Evolutionary conservation across 257 asterid genomes (phyloP).

Genomic region (Plectranthus barbatus): DNA sequence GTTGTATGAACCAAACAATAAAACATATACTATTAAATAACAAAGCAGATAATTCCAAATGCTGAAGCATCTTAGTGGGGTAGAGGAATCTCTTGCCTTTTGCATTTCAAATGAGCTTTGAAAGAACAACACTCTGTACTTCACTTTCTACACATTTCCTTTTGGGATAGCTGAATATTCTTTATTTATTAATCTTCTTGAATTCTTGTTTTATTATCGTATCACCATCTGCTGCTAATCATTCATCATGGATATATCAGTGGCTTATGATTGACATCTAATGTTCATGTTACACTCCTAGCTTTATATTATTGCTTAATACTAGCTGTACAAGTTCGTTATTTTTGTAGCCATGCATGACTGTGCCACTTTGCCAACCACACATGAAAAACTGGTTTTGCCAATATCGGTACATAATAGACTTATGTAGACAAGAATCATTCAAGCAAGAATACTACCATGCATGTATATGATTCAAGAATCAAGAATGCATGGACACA

Average conservation of each 20-base stretch:
- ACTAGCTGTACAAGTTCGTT: background rate
- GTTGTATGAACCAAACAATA: conserved; percentile 13
- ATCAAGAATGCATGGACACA: no score
- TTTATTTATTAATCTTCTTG: background rate
- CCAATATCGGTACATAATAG: no score
- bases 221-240: background rate
- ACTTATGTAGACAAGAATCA: no score
- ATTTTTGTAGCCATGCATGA: background rate
- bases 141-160: background rate
- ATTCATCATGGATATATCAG: background rate
- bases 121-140: background rate
- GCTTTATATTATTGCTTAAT: background rate
- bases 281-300: background rate
- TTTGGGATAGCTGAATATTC: background rate
- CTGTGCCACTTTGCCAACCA: background rate
- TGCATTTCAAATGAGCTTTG: conserved; percentile 1
- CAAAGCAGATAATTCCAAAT: conserved; percentile 18
- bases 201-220: background rate
- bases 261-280: background rate
- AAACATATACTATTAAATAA: background rate
- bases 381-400: background rate
- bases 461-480: no score
- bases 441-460: background rate
- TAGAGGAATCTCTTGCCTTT: conserved; percentile 20
- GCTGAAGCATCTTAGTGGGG: conserved; percentile 40